A percentile compares a stretch with the other conserved stretches of the same genome.
Evolutionary conservation across 768 basidiomycete genomes (phyloP).

Genomic region (Amyloporia xantha): DNA sequence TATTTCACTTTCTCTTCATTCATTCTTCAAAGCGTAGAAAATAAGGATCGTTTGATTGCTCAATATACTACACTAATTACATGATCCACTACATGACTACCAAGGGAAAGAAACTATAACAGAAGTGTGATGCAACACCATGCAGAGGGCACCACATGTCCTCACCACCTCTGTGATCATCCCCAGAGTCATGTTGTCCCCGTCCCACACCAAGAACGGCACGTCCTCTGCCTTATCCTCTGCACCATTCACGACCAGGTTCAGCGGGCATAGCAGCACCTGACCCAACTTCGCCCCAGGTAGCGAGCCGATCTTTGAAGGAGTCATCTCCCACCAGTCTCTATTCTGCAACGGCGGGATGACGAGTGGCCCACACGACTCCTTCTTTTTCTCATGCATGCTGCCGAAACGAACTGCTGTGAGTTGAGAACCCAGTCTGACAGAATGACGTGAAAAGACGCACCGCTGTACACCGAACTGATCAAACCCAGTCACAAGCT

Average conservation of each 20-base stretch:
- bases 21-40: no score
- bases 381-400: slow-evolving; percentile 39
- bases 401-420: slow-evolving; percentile 47
- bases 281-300: background rate
- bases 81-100: no score
- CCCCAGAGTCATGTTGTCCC: slow-evolving; percentile 59
- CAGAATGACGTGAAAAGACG: slow-evolving; percentile 34
- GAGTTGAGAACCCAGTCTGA: slow-evolving; percentile 48
- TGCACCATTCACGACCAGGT: background rate
- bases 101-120: no score
- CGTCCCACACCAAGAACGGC: slow-evolving; percentile 38
- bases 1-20: no score
- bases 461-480: slow-evolving; percentile 80
- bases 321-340: slow-evolving; percentile 70
- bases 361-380: slow-evolving; percentile 58
- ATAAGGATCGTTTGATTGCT: no score
- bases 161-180: slow-evolving; percentile 69
- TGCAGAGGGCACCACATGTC: slow-evolving; percentile 26
- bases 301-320: slow-evolving; percentile 8
- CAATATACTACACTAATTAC: no score
- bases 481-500: slow-evolving; percentile 68
- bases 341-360: slow-evolving; percentile 83
- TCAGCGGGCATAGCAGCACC: background rate
- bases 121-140: no score
- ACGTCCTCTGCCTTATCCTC: slow-evolving; percentile 16